Percentiles rank a stretch among this genome's conserved stretches.
Evolutionary conservation across 2,329 filamentous ascomycete genomes (phyloP).

Genomic region (Phyllosticta capitalensis): DNA sequence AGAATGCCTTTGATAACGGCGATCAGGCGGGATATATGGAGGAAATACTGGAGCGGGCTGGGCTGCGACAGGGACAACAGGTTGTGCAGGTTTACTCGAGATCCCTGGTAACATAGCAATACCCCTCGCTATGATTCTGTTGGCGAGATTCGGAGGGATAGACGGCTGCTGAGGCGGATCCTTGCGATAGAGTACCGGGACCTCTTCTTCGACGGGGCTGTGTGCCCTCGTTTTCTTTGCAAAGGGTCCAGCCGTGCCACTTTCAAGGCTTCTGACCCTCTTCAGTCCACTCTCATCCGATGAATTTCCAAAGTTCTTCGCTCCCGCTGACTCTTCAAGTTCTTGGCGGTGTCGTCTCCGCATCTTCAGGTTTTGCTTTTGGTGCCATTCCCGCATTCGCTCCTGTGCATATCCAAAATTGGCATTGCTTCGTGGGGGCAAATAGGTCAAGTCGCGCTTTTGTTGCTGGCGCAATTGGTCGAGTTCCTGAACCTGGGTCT

Average conservation of each 20-base stretch:
- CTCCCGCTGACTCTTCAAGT: not conserved
- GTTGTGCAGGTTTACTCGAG: not conserved
- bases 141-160: too few relatives aligned
- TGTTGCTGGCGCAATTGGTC: not conserved
- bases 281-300: not conserved
- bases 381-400: not conserved
- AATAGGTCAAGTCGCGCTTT: not conserved
- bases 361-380: not conserved
- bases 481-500: not conserved
- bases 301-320: not conserved
- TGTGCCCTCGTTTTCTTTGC: not conserved
- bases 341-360: not conserved
- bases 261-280: not conserved
- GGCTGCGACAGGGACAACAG: not conserved
- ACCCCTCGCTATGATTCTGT: not conserved
- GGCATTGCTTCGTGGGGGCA: not conserved
- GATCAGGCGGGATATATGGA: not conserved
- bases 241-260: not conserved
- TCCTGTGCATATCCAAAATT: not conserved
- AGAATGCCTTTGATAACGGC: not conserved
- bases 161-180: too few relatives aligned
- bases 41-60: not conserved
- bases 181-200: not conserved
- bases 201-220: not conserved
- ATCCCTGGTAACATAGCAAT: too few relatives aligned